Evolutionary conservation across 805 yeast species (phyloP).

Genomic region (Candida glaebosa): DNA sequence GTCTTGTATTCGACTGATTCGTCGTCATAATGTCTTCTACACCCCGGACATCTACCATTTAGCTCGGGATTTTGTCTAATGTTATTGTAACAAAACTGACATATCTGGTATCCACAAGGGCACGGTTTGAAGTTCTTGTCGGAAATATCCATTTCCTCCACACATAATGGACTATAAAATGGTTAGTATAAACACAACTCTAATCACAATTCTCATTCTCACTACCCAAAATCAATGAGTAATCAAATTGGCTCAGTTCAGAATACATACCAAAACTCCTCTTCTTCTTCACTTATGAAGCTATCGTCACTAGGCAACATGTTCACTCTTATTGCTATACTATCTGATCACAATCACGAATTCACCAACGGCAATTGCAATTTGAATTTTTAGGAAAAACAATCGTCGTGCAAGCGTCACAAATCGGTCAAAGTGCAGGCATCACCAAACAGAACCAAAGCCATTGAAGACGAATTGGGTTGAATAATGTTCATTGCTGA

Average conservation of each 20-base stretch:
- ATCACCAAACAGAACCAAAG: too few relatives aligned
- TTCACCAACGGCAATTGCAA: background rate
- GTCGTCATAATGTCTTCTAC: slow-evolving; percentile 92
- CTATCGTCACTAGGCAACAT: slow-evolving; percentile 45
- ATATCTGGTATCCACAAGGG: slow-evolving; percentile 98
- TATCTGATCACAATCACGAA: too few relatives aligned
- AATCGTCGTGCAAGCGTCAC: background rate
- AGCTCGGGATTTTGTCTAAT: slow-evolving; percentile 93
- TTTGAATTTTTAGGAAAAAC: background rate
- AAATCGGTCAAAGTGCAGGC: too few relatives aligned
- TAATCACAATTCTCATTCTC: too few relatives aligned
- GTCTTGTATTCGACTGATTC: slow-evolving; percentile 85
- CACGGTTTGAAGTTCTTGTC: slow-evolving; percentile 98
- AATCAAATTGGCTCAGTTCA: too few relatives aligned
- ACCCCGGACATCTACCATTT: slow-evolving; percentile 96
- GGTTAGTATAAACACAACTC: slow-evolving; percentile 2
- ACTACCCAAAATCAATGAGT: too few relatives aligned
- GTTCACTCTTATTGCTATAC: background rate
- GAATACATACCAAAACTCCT: slow-evolving; percentile 60
- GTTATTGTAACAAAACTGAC: slow-evolving; percentile 97
- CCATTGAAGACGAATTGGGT: too few relatives aligned
- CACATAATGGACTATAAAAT: slow-evolving; percentile 75
- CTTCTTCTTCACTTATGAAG: slow-evolving; percentile 75
- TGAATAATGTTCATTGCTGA: slow-evolving; percentile 49
- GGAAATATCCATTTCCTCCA: slow-evolving; percentile 95